Evolutionary conservation across 2,329 filamentous ascomycete species (phyloP).

Genomic region (Mycosphaerella sp.): DNA sequence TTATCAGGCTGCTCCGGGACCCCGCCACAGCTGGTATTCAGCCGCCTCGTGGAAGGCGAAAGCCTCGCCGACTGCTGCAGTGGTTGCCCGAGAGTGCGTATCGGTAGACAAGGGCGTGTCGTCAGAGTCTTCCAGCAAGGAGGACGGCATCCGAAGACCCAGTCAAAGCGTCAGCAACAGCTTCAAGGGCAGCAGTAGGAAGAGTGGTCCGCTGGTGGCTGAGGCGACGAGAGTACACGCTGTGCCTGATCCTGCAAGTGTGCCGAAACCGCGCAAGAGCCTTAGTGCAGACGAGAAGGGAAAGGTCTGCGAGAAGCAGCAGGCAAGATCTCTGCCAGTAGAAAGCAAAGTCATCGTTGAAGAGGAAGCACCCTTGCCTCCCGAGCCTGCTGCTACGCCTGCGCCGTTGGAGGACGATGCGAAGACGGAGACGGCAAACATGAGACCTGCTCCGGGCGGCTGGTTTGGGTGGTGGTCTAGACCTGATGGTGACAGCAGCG

Average conservation of each 20-base stretch:
- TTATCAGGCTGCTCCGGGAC: not conserved
- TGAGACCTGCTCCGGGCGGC: slow-evolving; percentile 26
- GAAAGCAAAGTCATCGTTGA: slow-evolving; percentile 19
- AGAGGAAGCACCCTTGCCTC: slow-evolving; percentile 41
- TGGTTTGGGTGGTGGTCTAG: slow-evolving; percentile 49
- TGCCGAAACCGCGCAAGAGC: slow-evolving; percentile 24
- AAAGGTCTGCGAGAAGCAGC: slow-evolving; percentile 17
- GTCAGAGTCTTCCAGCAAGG: slow-evolving; percentile 33
- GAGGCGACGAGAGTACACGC: slow-evolving; percentile 45
- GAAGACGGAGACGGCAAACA: slow-evolving; percentile 23
- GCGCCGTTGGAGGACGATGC: slow-evolving; percentile 21
- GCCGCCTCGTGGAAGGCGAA: slow-evolving; percentile 40
- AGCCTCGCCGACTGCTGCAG: slow-evolving; percentile 43
- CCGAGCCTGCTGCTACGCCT: slow-evolving; percentile 38
- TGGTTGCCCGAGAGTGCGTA: slow-evolving; percentile 43
- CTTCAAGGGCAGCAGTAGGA: slow-evolving; percentile 40
- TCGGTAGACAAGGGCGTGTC: slow-evolving; percentile 41
- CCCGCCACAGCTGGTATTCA: slow-evolving; percentile 40
- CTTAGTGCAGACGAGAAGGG: slow-evolving; percentile 20
- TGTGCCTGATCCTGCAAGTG: slow-evolving; percentile 30
- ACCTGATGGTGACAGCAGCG: slow-evolving; percentile 41
- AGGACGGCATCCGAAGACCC: slow-evolving; percentile 28
- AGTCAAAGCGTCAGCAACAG: slow-evolving; percentile 35
- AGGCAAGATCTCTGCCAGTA: slow-evolving; percentile 9
- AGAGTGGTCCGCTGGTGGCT: slow-evolving; percentile 41